Conservation (phyloP, 2,329 filamentous ascomycete species). For the Aspergillus aculeatus region DNA sequence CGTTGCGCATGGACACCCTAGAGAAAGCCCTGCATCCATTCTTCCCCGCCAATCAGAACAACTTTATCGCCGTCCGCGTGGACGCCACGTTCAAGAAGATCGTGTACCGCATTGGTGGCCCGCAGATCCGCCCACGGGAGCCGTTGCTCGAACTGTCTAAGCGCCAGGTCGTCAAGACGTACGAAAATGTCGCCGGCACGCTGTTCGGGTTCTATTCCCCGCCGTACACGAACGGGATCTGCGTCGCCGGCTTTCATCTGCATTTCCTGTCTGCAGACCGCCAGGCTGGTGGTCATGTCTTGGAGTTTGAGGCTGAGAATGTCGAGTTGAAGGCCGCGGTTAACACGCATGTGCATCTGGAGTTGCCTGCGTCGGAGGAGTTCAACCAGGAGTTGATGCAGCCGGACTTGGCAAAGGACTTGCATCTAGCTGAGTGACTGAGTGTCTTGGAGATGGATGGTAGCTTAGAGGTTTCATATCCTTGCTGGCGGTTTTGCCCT, state of each 20-base stretch:
- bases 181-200: constrained; percentile 38
- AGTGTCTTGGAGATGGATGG: too few species aligned
- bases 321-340: background rate
- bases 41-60: constrained; percentile 12
- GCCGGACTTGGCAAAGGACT: background rate
- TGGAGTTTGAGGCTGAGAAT: constrained; percentile 2
- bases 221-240: constrained; percentile 42
- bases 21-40: constrained; percentile 8
- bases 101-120: constrained; percentile 4
- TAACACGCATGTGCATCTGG: background rate
- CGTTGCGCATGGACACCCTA: constrained; percentile 7
- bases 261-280: constrained; percentile 42
- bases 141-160: constrained; percentile 19
- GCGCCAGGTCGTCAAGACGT: constrained; percentile 32
- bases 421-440: background rate
- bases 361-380: background rate
- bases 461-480: too few species aligned
- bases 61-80: constrained; percentile 14
- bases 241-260: constrained; percentile 45
- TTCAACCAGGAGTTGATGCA: background rate
- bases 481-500: too few species aligned
- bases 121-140: constrained; percentile 7
- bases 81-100: constrained; percentile 5
- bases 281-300: constrained; percentile 36
- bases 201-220: constrained; percentile 47